Evolutionary conservation across 2,329 filamentous ascomycete species (phyloP).

Genomic region (Paramyrothecium roridum): DNA sequence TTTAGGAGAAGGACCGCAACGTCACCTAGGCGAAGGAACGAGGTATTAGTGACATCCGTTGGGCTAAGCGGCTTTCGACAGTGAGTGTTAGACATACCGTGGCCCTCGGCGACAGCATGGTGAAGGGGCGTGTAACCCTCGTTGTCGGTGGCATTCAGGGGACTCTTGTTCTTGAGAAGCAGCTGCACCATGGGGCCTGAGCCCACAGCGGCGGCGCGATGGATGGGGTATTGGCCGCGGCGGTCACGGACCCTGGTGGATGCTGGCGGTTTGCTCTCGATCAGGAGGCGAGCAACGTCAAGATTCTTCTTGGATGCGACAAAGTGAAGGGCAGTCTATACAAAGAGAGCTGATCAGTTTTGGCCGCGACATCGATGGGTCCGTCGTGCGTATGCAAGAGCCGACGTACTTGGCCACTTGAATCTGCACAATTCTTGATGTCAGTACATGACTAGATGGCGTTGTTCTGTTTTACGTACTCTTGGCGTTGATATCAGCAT

Average conservation of each 20-base stretch:
- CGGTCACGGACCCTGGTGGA: conserved; percentile 79
- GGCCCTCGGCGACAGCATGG: conserved; percentile 76
- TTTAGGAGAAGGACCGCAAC: conserved; percentile 79
- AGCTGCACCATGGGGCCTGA: conserved; percentile 83
- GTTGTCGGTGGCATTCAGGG: conserved; percentile 77
- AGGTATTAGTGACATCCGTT: neutral
- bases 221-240: conserved; percentile 84
- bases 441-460: neutral
- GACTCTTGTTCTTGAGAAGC: conserved; percentile 73
- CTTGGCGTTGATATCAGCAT: conserved; percentile 70
- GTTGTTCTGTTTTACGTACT: conserved; percentile 40
- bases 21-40: conserved; percentile 51
- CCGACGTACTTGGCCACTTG: neutral
- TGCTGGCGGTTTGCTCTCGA: conserved; percentile 66
- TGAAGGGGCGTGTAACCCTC: conserved; percentile 87
- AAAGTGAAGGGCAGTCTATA: conserved; percentile 86
- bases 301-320: conserved; percentile 86
- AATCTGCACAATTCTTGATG: neutral
- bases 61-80: neutral
- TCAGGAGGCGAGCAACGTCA: conserved; percentile 73
- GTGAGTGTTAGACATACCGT: conserved; percentile 42
- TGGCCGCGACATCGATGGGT: too few species aligned
- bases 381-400: neutral
- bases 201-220: conserved; percentile 87
- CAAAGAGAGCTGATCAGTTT: too few species aligned